Base-by-base conservation (phyloP, 169 alveolate species). In the Cyclospora cayetanensis region DNA sequence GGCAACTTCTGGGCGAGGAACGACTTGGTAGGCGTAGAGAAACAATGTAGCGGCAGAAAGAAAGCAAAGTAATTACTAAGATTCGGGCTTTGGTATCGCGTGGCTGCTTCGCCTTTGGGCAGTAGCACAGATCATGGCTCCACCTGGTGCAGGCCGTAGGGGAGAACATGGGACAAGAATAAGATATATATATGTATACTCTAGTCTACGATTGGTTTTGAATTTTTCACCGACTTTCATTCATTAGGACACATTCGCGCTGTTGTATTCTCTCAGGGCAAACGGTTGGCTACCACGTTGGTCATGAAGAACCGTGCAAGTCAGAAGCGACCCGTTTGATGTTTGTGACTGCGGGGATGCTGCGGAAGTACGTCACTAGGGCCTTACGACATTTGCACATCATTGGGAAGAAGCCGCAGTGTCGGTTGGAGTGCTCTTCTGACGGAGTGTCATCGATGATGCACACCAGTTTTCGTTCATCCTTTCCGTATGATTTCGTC, bases 261-360 rank as follows among this genome's bases (percentile, higher is more conserved):
- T 41, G 9, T 27, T 60, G 11, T 41, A 27, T 42, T 25, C 35
- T 29, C 43, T n/a, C 86, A 76, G 86, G 86, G 2, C 65, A 76
- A 27, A 76, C 86, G 27, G 86, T 76, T 37, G 86, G 86, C 86
- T 76, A 76, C 86, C 86, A 76, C 29, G 86, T 76, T 60, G 86
- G 65, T 3, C 65, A 76, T 42, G 86, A 76, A 76, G 65, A 42
- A 29, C 65, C 86, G 11, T 37, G 60, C 42, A 76, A 76, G 31
- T 76, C 86, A 18, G 43, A 76, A 3, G 65, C 39, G 46, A 76
- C 86, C 18, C 86, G 65, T 25, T 42, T 76, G 18, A 39, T 76
- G 86, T 76, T 76, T 25, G 86, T 76, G 27, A 76, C 86, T 0
- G 86, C 86, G 31, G 86, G 86, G 27, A 42, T 76, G 86, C 86